Evolutionary conservation across 1,284 basidiomycete species (phyloP).

Genomic region (Cutaneotrichosporon sp.): DNA sequence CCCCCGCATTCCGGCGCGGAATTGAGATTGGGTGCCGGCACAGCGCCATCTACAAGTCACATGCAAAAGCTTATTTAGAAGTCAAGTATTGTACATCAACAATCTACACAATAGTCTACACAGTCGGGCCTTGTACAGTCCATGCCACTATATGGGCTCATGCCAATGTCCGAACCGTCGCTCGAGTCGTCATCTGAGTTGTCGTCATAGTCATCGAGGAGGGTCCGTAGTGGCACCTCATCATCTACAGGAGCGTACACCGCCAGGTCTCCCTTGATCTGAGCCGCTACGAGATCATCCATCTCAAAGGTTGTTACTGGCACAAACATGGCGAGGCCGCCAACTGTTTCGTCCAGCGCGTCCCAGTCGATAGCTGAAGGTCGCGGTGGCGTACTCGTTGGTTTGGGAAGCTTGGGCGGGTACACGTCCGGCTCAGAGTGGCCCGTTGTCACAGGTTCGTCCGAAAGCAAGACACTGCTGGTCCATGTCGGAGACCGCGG

Average conservation of each 20-base stretch:
- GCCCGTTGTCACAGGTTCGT: too few species aligned
- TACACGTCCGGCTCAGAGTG: neutral
- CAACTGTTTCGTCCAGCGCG: neutral
- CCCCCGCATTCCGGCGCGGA: too few species aligned
- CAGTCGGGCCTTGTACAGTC: too few species aligned
- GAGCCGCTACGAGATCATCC: conserved; percentile 1
- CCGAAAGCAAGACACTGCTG: neutral
- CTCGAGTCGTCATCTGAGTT: too few species aligned
- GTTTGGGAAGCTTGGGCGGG: neutral
- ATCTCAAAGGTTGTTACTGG: conserved; percentile 1
- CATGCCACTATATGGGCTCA: too few species aligned
- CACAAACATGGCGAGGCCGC: neutral
- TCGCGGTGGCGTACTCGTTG: neutral
- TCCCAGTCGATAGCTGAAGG: neutral
- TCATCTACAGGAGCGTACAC: neutral
- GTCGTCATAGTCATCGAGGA: neutral
- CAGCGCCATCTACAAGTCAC: too few species aligned
- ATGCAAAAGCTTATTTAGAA: too few species aligned
- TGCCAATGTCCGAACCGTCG: too few species aligned
- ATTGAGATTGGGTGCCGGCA: too few species aligned
- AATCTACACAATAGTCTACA: too few species aligned
- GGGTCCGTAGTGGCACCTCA: neutral
- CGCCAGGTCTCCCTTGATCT: neutral
- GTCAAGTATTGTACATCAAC: too few species aligned
- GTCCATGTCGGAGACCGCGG: neutral